A percentile compares a stretch with the other conserved stretches of the same genome.
Conservation (phyloP, 73 alveolate species). For the Paramecium primaurelia region DNA sequence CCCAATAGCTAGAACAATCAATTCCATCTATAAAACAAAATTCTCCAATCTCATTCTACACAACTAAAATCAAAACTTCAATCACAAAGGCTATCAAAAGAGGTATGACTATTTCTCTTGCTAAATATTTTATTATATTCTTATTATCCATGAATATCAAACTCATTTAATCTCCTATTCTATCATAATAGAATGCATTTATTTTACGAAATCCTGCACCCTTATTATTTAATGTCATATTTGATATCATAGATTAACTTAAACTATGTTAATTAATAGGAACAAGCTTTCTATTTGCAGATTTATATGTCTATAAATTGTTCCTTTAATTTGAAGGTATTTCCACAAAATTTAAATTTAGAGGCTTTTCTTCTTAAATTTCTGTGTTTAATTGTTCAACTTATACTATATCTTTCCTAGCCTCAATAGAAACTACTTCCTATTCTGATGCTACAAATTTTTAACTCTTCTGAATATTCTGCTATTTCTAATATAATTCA, state of each 20-base stretch:
- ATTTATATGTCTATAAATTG: background rate
- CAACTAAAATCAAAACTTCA: background rate
- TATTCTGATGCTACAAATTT: background rate
- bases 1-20: constrained; percentile 15
- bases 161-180: constrained; percentile 12
- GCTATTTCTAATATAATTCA: background rate
- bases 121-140: background rate
- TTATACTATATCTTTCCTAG: background rate
- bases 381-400: background rate
- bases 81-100: background rate
- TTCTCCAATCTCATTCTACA: constrained; percentile 15
- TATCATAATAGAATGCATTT: constrained; percentile 29
- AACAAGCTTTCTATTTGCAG: background rate
- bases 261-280: background rate
- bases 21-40: background rate
- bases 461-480: background rate
- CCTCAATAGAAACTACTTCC: background rate
- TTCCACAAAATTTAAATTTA: background rate
- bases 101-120: background rate
- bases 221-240: background rate
- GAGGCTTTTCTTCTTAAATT: background rate
- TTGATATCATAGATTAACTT: background rate
- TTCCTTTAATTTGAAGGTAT: constrained; percentile 5
- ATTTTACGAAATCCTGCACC: background rate
- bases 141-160: background rate